A percentile compares a stretch with the other conserved stretches of the same genome.
Conservation (phyloP, 352 stramenopile genomes). For the Globisporangium mamillatum region DNA sequence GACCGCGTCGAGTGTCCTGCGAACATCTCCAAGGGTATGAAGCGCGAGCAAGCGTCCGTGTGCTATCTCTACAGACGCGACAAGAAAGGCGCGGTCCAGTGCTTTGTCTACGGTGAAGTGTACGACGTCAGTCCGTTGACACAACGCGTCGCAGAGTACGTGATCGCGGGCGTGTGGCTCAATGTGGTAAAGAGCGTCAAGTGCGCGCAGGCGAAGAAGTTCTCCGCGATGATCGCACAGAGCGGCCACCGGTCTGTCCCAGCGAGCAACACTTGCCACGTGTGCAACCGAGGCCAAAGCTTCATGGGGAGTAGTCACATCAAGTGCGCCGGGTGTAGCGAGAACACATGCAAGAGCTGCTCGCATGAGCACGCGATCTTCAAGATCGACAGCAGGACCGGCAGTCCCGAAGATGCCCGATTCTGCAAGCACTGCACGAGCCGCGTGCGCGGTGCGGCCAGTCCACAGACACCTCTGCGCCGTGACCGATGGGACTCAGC, state of each 20-base stretch:
- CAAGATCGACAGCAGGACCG: conserved; percentile 24
- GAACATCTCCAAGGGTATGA: conserved; percentile 29
- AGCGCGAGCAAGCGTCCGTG: conserved; percentile 24
- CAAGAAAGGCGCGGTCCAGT: not conserved
- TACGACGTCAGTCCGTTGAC: conserved; percentile 18
- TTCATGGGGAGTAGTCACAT: conserved; percentile 3
- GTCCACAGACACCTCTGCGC: not conserved
- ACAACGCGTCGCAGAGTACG: conserved; percentile 11
- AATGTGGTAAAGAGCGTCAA: conserved; percentile 17
- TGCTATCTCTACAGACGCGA: conserved; percentile 37
- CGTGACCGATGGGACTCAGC: conserved; percentile 8
- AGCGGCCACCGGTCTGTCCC: conserved; percentile 11
- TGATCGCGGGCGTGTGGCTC: conserved; percentile 19
- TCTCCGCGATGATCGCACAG: not conserved
- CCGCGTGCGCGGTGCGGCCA: conserved; percentile 7
- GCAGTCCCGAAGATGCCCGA: conserved; percentile 19
- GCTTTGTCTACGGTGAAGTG: conserved; percentile 6
- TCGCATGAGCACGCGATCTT: conserved; percentile 29
- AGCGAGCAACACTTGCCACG: conserved; percentile 20
- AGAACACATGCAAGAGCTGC: conserved; percentile 9
- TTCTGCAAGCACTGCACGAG: conserved; percentile 37
- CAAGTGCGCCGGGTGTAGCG: conserved; percentile 26
- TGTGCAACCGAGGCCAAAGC: not conserved
- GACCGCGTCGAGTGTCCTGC: conserved; percentile 37
- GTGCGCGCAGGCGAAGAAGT: conserved; percentile 9